Base-by-base conservation (phyloP, 2,329 filamentous ascomycete genomes). In the Pleoardoris graminearum region DNA sequence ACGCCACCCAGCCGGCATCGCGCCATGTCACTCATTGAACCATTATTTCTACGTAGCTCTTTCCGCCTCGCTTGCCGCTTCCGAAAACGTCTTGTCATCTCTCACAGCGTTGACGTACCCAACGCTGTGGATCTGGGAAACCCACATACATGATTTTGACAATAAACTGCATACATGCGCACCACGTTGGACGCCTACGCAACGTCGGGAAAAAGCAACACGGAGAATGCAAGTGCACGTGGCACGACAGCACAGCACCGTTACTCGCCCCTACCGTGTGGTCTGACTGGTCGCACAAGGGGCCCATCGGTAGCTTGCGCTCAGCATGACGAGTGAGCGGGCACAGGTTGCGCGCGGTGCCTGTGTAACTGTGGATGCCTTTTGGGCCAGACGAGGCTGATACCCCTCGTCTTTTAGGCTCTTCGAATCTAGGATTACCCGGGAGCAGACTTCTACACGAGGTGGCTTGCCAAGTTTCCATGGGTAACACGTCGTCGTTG, bases 231-330 rank as follows among this genome's bases (percentile, higher is more conserved):
- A 41, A 23, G 38, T 22, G 38, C 30, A 29, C 22, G 38, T 41
- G 8, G 23, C 23, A 41, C 38, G 17, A 16, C 38, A 17, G 22
- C 14, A 7, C 21, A 23, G 37, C 19, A 39, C 37, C 21, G 37
- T n/a, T 23, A 22, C 21, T 11, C 22, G 10, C 10, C 12, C 8
- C 43, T 16, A 21, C 30, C 23, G 10, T 27, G 49, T 58, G 51
- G 54, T 39, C 50, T 58, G 54, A 58, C 30, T 55, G 47, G 57
- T 54, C 12, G 35, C 39, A 54, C 54, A 43, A 19, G 29, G 16
- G 39, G 19, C 21, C 23, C 21, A 12, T 30, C 19, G 8, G 39
- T 21, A 43, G 43, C 39, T 12, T 21, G 25, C 19, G 29, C n/a
- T 16, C 25, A 35, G 51, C 41, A 36, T 51, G 45, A 39, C 17